Percentiles rank a stretch among this genome's conserved stretches.
Conservation (phyloP, 768 basidiomycete species). For the Leccinum fibrillosum region DNA sequence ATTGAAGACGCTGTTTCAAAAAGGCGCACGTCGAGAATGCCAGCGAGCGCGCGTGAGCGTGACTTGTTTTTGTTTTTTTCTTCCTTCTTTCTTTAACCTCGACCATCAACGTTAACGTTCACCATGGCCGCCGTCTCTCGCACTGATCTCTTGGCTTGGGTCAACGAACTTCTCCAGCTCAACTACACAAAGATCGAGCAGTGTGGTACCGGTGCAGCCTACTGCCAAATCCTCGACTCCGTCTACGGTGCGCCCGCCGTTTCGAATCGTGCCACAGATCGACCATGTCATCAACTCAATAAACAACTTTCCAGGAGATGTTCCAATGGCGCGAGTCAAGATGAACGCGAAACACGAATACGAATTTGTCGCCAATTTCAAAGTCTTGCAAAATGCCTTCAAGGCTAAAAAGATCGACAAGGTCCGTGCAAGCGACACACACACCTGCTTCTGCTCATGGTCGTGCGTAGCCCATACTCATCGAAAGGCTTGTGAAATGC, state of each 20-base stretch:
- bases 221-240: slow-evolving; percentile 94
- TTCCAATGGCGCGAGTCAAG: slow-evolving; percentile 91
- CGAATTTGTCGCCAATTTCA: slow-evolving; percentile 94
- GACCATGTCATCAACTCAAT: slow-evolving; percentile 10
- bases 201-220: slow-evolving; percentile 87
- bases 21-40: background rate
- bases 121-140: slow-evolving; percentile 65
- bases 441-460: slow-evolving; percentile 4
- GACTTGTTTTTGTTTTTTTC: background rate
- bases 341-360: slow-evolving; percentile 96
- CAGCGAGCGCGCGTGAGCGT: background rate
- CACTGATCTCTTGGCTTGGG: slow-evolving; percentile 87
- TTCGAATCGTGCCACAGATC: slow-evolving; percentile 18
- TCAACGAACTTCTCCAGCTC: slow-evolving; percentile 89
- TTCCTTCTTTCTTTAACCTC: slow-evolving; percentile 4
- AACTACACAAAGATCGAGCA: slow-evolving; percentile 93
- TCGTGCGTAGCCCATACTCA: slow-evolving; percentile 73
- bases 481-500: slow-evolving; percentile 94
- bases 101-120: background rate
- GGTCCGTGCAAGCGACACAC: slow-evolving; percentile 40
- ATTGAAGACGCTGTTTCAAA: slow-evolving; percentile 6
- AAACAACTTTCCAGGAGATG: slow-evolving; percentile 55
- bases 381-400: slow-evolving; percentile 91
- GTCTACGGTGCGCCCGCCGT: slow-evolving; percentile 68
- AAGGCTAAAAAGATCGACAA: slow-evolving; percentile 93